Percentiles rank a stretch among this genome's conserved stretches.
These are phyloP conservation scores for Lachancea nothofagi DNA, from an alignment of 805 yeast genomes.

Conservation along the genomic window DNA sequence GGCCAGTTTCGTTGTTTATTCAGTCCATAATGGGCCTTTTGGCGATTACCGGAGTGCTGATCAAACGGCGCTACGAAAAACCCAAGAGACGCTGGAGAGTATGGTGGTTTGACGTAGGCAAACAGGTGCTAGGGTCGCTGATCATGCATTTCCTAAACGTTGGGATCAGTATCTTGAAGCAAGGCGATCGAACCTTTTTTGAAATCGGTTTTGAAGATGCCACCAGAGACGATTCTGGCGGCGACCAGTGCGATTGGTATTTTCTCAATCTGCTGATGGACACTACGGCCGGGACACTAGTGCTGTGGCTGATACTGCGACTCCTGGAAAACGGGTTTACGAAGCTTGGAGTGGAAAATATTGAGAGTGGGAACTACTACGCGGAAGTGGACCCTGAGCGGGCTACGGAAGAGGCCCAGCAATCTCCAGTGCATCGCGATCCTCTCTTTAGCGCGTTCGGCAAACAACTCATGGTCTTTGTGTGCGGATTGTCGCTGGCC, in stretches of 20 bases:
- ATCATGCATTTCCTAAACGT: constrained; percentile 80
- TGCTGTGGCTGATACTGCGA: constrained; percentile 56
- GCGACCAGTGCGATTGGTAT: constrained; percentile 87
- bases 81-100: constrained; percentile 86
- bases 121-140: constrained; percentile 82
- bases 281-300: constrained; percentile 89
- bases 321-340: constrained; percentile 41
- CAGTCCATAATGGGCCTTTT: constrained; percentile 73
- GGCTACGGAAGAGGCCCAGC: constrained; percentile 27
- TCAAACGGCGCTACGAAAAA: constrained; percentile 71
- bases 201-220: constrained; percentile 4
- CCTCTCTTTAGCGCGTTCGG: constrained; percentile 58
- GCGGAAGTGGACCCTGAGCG: constrained; percentile 6
- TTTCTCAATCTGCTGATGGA: constrained; percentile 83
- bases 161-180: constrained; percentile 54
- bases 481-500: constrained; percentile 55
- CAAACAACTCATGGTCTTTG: constrained; percentile 68
- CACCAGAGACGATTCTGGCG: constrained; percentile 16
- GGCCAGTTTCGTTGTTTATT: constrained; percentile 78
- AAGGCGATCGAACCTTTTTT: constrained; percentile 21
- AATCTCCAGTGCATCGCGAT: not conserved
- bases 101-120: constrained; percentile 86
- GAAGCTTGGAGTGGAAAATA: constrained; percentile 33
- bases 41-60: constrained; percentile 65
- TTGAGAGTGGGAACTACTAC: constrained; percentile 43